Conservation (phyloP, 163 green algal species). For the Scenedesmus sp. region DNA sequence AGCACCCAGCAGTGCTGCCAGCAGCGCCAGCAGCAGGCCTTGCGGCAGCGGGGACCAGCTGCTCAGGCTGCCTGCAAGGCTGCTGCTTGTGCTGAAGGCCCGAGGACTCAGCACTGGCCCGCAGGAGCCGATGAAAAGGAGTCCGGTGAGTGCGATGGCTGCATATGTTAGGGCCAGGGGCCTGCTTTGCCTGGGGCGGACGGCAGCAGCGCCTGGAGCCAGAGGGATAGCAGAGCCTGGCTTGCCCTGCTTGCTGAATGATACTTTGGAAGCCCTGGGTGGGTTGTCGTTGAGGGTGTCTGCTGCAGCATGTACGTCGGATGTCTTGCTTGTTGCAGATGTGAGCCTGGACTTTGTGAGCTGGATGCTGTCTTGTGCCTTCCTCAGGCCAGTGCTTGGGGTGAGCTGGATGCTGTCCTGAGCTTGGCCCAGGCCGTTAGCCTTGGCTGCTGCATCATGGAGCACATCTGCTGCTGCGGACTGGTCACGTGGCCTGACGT, state of each 20-base stretch:
- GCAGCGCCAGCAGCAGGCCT: background rate
- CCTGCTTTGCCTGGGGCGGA: background rate
- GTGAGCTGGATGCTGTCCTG: constrained; percentile 3
- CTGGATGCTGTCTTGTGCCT: constrained; percentile 1
- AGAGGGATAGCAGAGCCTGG: no score
- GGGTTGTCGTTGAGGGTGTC: background rate
- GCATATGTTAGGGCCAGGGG: background rate
- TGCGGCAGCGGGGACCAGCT: constrained; percentile 3
- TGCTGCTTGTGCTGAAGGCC: background rate
- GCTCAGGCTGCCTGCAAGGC: background rate
- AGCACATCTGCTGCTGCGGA: background rate
- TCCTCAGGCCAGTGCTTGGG: background rate
- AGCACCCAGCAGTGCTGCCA: background rate
- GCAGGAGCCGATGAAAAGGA: background rate
- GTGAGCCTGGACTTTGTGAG: background rate
- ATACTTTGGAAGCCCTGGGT: background rate
- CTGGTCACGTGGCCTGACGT: background rate
- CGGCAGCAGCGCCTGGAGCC: constrained; percentile 1
- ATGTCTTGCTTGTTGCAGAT: background rate
- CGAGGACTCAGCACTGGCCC: background rate
- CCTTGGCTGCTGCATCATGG: background rate
- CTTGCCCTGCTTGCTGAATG: background rate
- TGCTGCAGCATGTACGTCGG: background rate
- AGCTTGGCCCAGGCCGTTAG: background rate
- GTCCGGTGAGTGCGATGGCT: background rate